Evolutionary conservation across 306 rosid species (phyloP).

Genomic region (Potentilla sterilis): DNA sequence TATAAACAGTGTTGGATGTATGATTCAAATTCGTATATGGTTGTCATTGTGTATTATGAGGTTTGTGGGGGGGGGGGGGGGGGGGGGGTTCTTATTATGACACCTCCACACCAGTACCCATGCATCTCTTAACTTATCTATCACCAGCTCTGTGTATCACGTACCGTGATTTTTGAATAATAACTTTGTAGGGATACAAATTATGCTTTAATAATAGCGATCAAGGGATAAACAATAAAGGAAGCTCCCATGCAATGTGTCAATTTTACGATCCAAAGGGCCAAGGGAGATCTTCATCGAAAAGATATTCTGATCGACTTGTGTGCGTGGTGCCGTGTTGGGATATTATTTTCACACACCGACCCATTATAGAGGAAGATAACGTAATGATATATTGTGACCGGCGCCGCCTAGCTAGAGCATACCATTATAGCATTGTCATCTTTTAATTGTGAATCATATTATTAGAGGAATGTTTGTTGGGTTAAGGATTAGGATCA

Average conservation of each 20-base stretch:
- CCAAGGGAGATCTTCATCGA: not conserved
- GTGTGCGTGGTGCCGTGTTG: not conserved
- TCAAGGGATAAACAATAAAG: not conserved
- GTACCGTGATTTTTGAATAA: not conserved
- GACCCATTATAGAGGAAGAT: constrained; percentile 11
- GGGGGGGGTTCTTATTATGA: not conserved
- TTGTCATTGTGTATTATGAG: not conserved
- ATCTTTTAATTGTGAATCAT: not conserved
- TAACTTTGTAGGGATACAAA: not conserved
- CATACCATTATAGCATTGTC: not conserved
- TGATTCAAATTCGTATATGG: not conserved
- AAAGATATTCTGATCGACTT: not conserved
- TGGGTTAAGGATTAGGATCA: not conserved
- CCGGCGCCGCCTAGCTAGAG: not conserved
- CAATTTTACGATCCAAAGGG: not conserved
- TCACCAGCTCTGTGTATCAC: constrained; percentile 2
- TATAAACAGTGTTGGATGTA: not conserved
- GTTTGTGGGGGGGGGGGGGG: not conserved
- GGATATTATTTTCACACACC: not conserved
- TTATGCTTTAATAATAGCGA: not conserved
- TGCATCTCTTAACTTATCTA: not conserved
- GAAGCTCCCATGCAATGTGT: not conserved
- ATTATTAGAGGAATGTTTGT: not conserved
- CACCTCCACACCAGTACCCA: not conserved
- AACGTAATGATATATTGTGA: not conserved